Base-by-base conservation (phyloP, 805 yeast genomes). In the Kodamaea restingae region DNA sequence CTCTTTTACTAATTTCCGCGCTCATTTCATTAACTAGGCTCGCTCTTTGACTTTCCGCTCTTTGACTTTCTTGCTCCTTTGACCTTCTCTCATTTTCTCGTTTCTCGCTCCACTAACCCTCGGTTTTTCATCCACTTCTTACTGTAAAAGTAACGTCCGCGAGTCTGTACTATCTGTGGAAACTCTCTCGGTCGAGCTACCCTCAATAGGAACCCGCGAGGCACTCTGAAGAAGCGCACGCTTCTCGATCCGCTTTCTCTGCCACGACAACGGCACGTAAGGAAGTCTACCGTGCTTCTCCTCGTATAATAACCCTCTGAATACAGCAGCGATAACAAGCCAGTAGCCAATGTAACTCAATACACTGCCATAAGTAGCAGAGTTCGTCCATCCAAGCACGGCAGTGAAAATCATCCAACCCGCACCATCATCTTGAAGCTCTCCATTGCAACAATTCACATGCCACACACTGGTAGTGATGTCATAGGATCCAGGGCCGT, bases 401-500 rank as follows among this genome's bases (percentile, higher is more conserved):
- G 95, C 96, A 25, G 90, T 87, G 51, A 85, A 71, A 25, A 88
- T 67, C 95, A 88, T 87, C 95, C 95, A 88, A 22, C 81, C 78
- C 3, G 95, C 95, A 54, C 88, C 96, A n/a, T 76, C 84, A 11
- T 52, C 49, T 12, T 46, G 50, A 15, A 46, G 37, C 49, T 85
- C 83, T 17, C 95, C 95, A 58, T 88, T 88, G 64, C 97, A 88
- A 60, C 96, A 88, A 61, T 88, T 87, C 18, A 88, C 95, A 58
- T 88, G 97, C 97, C 97, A 88, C 2, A 88, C 80, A 5, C 93
- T 80, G 35, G 71, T 75, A 15, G 75, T 48, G 15, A 88, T 81
- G 52, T 88, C 95, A 54, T 88, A 88, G 0, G 95, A 84, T 0
- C 97, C 97, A 0, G 96, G 96, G 0, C 97, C 97, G 28, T 83